Evolutionary conservation across 1,284 basidiomycete species (phyloP).

Genomic region (Ganoderma sp.): DNA sequence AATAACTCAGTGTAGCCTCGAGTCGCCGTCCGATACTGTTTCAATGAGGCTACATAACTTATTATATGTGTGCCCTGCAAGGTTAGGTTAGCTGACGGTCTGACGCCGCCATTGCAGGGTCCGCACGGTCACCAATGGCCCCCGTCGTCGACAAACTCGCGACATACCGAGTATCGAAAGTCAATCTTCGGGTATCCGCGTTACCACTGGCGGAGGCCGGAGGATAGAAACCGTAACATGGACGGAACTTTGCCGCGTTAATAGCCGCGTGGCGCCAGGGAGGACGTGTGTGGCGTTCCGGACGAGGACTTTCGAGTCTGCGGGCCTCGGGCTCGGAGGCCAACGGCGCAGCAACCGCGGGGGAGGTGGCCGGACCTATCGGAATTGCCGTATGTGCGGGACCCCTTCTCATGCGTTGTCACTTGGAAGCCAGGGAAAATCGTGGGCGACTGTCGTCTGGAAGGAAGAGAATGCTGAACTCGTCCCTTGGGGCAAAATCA

Average conservation of each 20-base stretch:
- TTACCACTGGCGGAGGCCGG: background rate
- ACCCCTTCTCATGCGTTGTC: constrained; percentile 7
- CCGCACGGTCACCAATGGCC: background rate
- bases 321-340: constrained; percentile 5
- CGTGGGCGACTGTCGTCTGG: background rate
- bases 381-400: constrained; percentile 7
- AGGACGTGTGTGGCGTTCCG: background rate
- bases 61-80: background rate
- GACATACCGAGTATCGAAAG: background rate
- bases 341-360: constrained; percentile 4
- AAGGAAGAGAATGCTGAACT: background rate
- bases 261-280: constrained; percentile 4
- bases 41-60: constrained; percentile 3
- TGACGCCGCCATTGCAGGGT: constrained; percentile 11
- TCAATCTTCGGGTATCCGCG: constrained; percentile 2
- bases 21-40: background rate
- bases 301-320: background rate
- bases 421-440: background rate
- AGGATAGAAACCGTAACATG: constrained; percentile 8
- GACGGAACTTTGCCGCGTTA: background rate
- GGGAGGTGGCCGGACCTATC: constrained; percentile 9
- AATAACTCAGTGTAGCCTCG: constrained; percentile 12
- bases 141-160: background rate
- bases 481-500: background rate
- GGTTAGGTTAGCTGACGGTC: background rate